Evolutionary conservation across 2,329 filamentous ascomycete species (phyloP), one percentile per base, ranked within the genome.

Genomic region (Rasamsonia emersonii): DNA sequence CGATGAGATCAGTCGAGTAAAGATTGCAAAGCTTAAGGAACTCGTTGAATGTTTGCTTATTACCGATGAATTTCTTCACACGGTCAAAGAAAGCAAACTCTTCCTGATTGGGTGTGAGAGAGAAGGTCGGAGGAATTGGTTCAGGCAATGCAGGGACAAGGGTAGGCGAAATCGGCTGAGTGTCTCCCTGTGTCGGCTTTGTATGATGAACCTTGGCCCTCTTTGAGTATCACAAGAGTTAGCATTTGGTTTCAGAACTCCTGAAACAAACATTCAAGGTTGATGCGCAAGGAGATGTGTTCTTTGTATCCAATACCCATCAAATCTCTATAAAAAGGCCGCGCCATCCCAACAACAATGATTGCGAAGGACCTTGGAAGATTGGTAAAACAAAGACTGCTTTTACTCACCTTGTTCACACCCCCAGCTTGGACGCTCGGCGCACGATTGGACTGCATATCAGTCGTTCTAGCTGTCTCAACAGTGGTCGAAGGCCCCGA

Each of bases 21-120:
- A 98, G 71, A 46, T 96, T 98, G 67, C 89, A 91, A 5, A 98
- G 75, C 65, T 98, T 98, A 42, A 98, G 64, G 59, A 98, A 98
- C 56, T 98, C 91, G 47, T 84, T 88, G 72, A 93, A 93, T 3
- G 81, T 81, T 35, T 85, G 82, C 56, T 93, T 83, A 58, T 96
- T 96, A 39, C 82, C 79, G 36, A 98, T 85, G 50, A 82, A 89
- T 61, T 98, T 98, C 71, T 95, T 96, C 11, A 91, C 86, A 5
- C 86, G 80, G 40, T 98, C 91, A 48, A 98, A 98, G 62, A 96
- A 96, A 2, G 78, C 78, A 32, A 96, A 71, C 52, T 96, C 89
- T 36, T 96, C 89, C 33, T 79, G 73, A 15, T 74, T 82, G 1
- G 86, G 82, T n/a, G 78, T 77, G 6, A 79, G 68, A 1, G 79